Conservation (phyloP, 2,329 filamentous ascomycete species). For the Sporothrix sp. region DNA sequence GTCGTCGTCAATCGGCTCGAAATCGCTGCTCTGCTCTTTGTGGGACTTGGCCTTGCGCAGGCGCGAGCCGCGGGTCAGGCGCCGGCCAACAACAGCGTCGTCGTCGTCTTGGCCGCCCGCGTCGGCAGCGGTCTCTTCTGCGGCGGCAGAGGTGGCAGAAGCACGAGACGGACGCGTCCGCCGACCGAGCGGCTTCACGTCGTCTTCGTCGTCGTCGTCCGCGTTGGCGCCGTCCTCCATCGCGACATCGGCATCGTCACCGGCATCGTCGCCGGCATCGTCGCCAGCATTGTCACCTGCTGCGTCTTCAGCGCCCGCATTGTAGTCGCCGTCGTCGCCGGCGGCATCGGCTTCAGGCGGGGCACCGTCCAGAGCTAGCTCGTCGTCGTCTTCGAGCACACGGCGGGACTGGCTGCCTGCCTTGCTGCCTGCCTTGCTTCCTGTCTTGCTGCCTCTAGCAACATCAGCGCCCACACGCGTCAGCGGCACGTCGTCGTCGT, state of each 20-base stretch:
- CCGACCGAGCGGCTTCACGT: constrained; percentile 36
- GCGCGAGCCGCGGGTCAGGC: constrained; percentile 38
- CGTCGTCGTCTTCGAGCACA: constrained; percentile 15
- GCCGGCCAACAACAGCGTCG: constrained; percentile 33
- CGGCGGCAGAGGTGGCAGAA: constrained; percentile 3
- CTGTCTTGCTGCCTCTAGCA: no score
- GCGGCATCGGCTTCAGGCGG: constrained; percentile 6
- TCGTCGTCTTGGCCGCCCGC: constrained; percentile 23
- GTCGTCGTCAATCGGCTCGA: constrained; percentile 47
- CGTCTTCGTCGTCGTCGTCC: constrained; percentile 4
- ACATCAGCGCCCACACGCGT: constrained; percentile 27
- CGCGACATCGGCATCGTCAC: constrained; percentile 2
- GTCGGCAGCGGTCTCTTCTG: constrained; percentile 1
- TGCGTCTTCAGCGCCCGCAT: constrained; percentile 11
- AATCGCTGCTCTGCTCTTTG: constrained; percentile 50
- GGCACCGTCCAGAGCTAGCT: constrained; percentile 2
- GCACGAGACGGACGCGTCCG: constrained; percentile 21
- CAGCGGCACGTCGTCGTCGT: constrained; percentile 27
- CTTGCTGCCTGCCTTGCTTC: not conserved
- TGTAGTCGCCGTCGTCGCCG: not conserved
- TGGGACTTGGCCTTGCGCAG: constrained; percentile 34
- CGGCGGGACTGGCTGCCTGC: no score
- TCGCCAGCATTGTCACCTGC: not conserved
- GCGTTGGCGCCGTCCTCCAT: constrained; percentile 28
- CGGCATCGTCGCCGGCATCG: constrained; percentile 13